Base-by-base conservation (phyloP, 306 rosid species). In the Vigna mungo region DNA sequence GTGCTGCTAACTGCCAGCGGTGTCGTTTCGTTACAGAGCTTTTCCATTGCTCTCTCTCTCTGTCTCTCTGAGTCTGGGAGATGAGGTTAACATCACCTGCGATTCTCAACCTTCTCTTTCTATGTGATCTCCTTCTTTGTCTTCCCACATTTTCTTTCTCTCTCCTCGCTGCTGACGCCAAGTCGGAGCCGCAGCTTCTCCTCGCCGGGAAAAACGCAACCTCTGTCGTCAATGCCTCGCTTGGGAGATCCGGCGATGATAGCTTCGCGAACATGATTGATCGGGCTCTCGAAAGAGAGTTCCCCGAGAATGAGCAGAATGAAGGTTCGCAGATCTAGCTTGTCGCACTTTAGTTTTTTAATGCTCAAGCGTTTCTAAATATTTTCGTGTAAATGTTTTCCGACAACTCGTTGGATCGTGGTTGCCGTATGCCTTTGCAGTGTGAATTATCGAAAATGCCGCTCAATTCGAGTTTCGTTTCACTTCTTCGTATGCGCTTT, bases 201-300 rank as follows among this genome's bases (percentile, higher is more conserved):
- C n/a, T 72, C 36, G 61, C 37, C 44, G 91, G 69, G 82, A 71
- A 75, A 84, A 90, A 90, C 85, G 90, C 75, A 48, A 87, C 89
- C 66, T 70, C 72, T 44, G 27, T 14, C 36, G 82, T 67, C 7
- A 95, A 92, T 86, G 89, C 85, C 15, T 87, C 92, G 37, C 85
- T 78, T 7, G 83, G 76, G 67, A 85, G 93, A 89, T 92, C 98
- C 85, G 52, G 55, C 15, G 95, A 68, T 1, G 90, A 87, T 37
- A 92, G 97, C 82, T 85, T 95, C 66, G 97, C 97, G 32, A 84
- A 81, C 84, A 90, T 92, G 90, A 89, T 95, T 78, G 99, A 95
- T 86, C 97, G 93, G 69, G 99, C 99, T 72, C 90, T 92, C 8
- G 89, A 89, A 75, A 77, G 92, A 60, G 97, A 95, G 85, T 95